Percentiles rank a stretch among this genome's conserved stretches.
phyloP scores from a whole-genome alignment of 495 filamentous ascomycete genomes.

The Thermothielavioides terrestris region DNA sequence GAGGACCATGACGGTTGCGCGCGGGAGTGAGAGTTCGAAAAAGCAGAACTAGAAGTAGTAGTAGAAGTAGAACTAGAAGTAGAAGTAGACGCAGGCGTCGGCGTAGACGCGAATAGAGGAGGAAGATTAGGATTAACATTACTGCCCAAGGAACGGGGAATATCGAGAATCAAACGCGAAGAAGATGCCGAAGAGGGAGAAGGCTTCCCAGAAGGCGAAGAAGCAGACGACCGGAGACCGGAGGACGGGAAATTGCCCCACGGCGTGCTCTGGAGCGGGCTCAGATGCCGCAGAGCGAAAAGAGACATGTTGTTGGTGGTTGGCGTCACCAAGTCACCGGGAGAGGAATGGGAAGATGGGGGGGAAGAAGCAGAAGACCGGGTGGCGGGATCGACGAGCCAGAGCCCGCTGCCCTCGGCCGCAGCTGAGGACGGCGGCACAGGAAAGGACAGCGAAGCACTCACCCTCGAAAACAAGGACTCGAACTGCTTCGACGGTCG shows the following conservation, averaged over 20 bases:
- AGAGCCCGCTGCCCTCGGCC: slow-evolving; percentile 13
- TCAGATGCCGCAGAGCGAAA: slow-evolving; percentile 13
- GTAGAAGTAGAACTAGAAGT: slow-evolving; percentile 5
- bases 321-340: slow-evolving; percentile 18
- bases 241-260: slow-evolving; percentile 21
- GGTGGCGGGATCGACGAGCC: slow-evolving; percentile 31
- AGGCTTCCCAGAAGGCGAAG: slow-evolving; percentile 12
- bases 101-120: too few relatives aligned
- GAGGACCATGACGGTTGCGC: slow-evolving; percentile 21
- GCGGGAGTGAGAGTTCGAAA: slow-evolving; percentile 4
- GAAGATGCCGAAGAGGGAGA: slow-evolving; percentile 3
- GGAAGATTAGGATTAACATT: slow-evolving; percentile 16
- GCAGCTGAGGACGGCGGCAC: slow-evolving; percentile 22
- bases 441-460: slow-evolving; percentile 29
- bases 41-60: slow-evolving; percentile 2
- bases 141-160: background rate
- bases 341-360: slow-evolving; percentile 26
- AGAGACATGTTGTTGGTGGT: slow-evolving; percentile 18
- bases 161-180: background rate
- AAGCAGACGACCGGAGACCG: slow-evolving; percentile 12
- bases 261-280: slow-evolving; percentile 12
- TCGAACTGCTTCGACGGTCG: slow-evolving; percentile 41
- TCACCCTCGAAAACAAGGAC: slow-evolving; percentile 45
- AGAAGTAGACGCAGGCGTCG: too few relatives aligned
- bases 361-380: slow-evolving; percentile 26